Evolutionary conservation across 192 early-diverging fungal species (phyloP).

Genomic region (Gigaspora rosea): DNA sequence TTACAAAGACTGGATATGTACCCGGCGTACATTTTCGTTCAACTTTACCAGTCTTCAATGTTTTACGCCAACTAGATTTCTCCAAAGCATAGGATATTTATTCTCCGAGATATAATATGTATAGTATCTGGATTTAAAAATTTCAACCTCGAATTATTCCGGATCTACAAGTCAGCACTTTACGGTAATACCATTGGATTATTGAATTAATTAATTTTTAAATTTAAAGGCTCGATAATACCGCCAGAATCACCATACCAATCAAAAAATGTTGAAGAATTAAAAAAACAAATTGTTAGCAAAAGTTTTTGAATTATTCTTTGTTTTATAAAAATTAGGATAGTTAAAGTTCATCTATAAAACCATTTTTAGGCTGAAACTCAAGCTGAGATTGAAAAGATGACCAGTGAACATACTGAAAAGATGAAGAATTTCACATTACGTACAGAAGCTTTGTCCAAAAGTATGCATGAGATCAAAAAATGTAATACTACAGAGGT

Average conservation of each 20-base stretch:
- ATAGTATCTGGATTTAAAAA: too few relatives aligned
- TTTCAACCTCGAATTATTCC: too few relatives aligned
- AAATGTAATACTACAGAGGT: conserved; percentile 3
- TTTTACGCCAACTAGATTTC: too few relatives aligned
- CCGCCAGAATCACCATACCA: conserved; percentile 36
- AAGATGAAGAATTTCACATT: conserved; percentile 44
- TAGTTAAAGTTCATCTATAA: conserved; percentile 26
- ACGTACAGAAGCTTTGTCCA: conserved; percentile 15
- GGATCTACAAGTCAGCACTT: too few relatives aligned
- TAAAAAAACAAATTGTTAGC: conserved; percentile 32
- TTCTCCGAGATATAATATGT: neutral
- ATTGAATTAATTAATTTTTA: neutral
- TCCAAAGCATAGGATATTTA: neutral
- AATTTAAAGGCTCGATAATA: conserved; percentile 35
- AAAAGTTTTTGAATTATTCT: neutral
- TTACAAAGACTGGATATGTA: too few relatives aligned
- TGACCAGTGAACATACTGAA: conserved; percentile 42
- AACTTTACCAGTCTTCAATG: too few relatives aligned
- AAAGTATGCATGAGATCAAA: conserved; percentile 1
- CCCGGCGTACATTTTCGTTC: too few relatives aligned
- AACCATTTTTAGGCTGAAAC: conserved; percentile 28
- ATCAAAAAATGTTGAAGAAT: conserved; percentile 35
- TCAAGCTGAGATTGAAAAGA: conserved; percentile 36
- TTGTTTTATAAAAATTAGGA: neutral
- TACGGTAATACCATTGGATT: too few relatives aligned